These are phyloP conservation scores for Phyllosticta capitalensis DNA, from an alignment of 2,329 filamentous ascomycete species.

Conservation along the genomic window DNA sequence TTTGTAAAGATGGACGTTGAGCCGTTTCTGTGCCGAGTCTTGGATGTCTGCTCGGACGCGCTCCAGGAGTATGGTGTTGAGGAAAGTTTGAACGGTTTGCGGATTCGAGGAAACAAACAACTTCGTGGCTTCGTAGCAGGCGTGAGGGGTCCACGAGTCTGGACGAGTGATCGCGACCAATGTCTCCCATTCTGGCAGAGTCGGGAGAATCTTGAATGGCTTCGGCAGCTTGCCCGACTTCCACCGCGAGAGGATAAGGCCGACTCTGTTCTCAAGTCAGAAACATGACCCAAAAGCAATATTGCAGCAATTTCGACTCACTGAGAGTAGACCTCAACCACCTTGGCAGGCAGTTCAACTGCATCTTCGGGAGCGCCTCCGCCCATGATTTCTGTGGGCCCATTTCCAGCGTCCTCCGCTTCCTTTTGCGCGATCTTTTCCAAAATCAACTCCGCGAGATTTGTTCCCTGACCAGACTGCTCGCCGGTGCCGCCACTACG, in stretches of 20 bases:
- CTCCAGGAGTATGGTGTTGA: slow-evolving; percentile 79
- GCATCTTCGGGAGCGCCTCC: slow-evolving; percentile 63
- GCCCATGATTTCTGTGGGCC: slow-evolving; percentile 36
- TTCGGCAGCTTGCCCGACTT: slow-evolving; percentile 96
- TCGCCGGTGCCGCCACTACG: slow-evolving; percentile 45
- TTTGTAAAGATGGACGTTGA: slow-evolving; percentile 94
- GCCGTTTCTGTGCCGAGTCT: slow-evolving; percentile 67
- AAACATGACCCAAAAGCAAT: slow-evolving; percentile 1
- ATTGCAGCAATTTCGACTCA: slow-evolving; percentile 25
- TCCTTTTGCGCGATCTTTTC: slow-evolving; percentile 92
- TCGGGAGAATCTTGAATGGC: slow-evolving; percentile 93
- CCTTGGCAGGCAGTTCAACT: slow-evolving; percentile 78
- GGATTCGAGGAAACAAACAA: slow-evolving; percentile 86
- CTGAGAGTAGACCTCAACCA: slow-evolving; percentile 90
- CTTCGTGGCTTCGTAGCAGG: slow-evolving; percentile 78
- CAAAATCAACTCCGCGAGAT: slow-evolving; percentile 85
- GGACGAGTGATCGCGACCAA: slow-evolving; percentile 78
- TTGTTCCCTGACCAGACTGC: slow-evolving; percentile 45
- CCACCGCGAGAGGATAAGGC: slow-evolving; percentile 80
- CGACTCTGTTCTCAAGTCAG: slow-evolving; percentile 48
- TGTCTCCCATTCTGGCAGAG: slow-evolving; percentile 84
- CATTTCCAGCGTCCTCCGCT: slow-evolving; percentile 33
- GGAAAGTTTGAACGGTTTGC: slow-evolving; percentile 69
- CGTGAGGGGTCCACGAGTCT: slow-evolving; percentile 67
- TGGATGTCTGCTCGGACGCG: slow-evolving; percentile 89